These are phyloP conservation scores for Pythium folliculosum DNA, from an alignment of 352 stramenopile genomes.

Conservation along the genomic window DNA sequence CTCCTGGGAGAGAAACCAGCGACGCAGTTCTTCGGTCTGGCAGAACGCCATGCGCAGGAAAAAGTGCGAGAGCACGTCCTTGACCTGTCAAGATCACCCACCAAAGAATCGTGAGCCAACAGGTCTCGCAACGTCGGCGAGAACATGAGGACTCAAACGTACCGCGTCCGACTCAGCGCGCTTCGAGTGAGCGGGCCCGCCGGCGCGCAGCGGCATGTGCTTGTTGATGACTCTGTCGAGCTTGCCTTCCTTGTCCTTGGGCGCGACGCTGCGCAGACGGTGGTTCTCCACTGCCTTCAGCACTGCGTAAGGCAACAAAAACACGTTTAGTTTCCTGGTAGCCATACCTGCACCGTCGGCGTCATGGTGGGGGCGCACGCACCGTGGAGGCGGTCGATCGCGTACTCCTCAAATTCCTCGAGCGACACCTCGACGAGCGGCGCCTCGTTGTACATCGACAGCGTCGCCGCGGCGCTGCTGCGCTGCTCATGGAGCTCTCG, in stretches of 20 bases:
- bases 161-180: slow-evolving; percentile 65
- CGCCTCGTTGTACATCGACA: slow-evolving; percentile 94
- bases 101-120: not conserved
- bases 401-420: slow-evolving; percentile 98
- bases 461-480: slow-evolving; percentile 54
- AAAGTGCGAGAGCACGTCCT: slow-evolving; percentile 97
- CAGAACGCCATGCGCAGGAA: slow-evolving; percentile 98
- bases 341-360: too few species aligned
- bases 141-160: not conserved
- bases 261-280: slow-evolving; percentile 68
- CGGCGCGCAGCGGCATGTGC: slow-evolving; percentile 69
- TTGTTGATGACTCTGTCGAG: slow-evolving; percentile 88
- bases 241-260: slow-evolving; percentile 70
- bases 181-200: slow-evolving; percentile 39
- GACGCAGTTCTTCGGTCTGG: slow-evolving; percentile 95
- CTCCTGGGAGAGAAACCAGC: slow-evolving; percentile 98
- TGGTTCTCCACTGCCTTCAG: slow-evolving; percentile 89
- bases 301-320: slow-evolving; percentile 32
- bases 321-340: not conserved
- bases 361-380: too few species aligned
- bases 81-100: slow-evolving; percentile 39
- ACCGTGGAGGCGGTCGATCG: slow-evolving; percentile 95
- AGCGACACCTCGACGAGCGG: slow-evolving; percentile 95
- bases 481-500: slow-evolving; percentile 50
- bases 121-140: not conserved